phyloP scores from a whole-genome alignment of 495 filamentous ascomycete species.

The Xylaria cubensis region DNA sequence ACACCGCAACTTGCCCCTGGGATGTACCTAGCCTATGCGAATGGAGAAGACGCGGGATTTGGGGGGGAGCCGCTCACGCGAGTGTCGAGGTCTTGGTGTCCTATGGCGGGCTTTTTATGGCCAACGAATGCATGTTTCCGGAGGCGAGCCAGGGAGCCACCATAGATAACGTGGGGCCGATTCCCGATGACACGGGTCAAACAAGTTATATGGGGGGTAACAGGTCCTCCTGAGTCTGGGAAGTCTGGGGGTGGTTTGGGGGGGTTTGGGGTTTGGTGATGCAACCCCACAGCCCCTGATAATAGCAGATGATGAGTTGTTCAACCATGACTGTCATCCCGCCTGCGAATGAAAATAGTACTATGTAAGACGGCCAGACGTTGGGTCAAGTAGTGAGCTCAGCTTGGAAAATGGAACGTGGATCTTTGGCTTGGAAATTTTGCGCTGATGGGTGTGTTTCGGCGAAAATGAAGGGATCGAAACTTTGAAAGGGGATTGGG shows the following conservation, averaged over 20 bases:
- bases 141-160: neutral
- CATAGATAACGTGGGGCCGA: conserved; percentile 21
- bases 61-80: neutral
- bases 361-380: neutral
- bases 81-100: conserved; percentile 2
- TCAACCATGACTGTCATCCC: conserved; percentile 7
- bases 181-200: conserved; percentile 30
- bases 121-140: conserved; percentile 20
- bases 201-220: neutral
- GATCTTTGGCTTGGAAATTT: neutral
- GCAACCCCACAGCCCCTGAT: conserved; percentile 26
- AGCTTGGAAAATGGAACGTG: conserved; percentile 17
- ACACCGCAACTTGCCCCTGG: conserved; percentile 25
- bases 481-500: neutral
- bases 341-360: conserved; percentile 11
- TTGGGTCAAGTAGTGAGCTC: conserved; percentile 5
- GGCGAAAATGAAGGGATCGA: neutral
- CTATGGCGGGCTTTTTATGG: conserved; percentile 10
- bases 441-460: conserved; percentile 6
- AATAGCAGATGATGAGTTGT: conserved; percentile 29
- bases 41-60: neutral
- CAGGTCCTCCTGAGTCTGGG: conserved; percentile 5
- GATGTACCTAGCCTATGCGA: conserved; percentile 7
- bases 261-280: conserved; percentile 11
- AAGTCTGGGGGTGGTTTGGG: conserved; percentile 14